Percentiles rank a stretch among this genome's conserved stretches.
phyloP scores from a whole-genome alignment of 2,329 filamentous ascomycete genomes.

The Talaromyces rugulosus region DNA sequence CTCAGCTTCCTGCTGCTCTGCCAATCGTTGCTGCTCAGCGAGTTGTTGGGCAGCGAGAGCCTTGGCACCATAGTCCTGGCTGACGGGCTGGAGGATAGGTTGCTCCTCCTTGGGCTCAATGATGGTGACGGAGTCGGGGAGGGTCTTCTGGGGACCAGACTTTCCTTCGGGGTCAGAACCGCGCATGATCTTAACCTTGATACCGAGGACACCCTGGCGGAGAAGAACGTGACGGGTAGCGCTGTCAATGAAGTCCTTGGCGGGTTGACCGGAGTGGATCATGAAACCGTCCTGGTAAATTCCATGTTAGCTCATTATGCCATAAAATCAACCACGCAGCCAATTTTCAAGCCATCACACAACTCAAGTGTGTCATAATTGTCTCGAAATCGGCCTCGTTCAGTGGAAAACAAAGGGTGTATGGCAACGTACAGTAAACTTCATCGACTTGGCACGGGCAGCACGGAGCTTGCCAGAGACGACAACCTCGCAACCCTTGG shows the following conservation, averaged over 20 bases:
- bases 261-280: constrained; percentile 99
- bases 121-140: constrained; percentile 97
- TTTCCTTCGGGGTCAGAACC: constrained; percentile 99
- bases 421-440: constrained; percentile 77
- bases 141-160: constrained; percentile 92
- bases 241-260: constrained; percentile 98
- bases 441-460: constrained; percentile 99
- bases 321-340: neutral
- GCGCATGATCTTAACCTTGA: constrained; percentile 99
- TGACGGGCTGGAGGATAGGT: constrained; percentile 88
- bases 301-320: neutral
- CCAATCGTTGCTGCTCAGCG: constrained; percentile 53
- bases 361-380: neutral
- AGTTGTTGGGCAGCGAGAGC: constrained; percentile 58
- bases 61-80: constrained; percentile 99
- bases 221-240: constrained; percentile 99
- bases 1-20: constrained; percentile 53
- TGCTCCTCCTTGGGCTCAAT: constrained; percentile 99
- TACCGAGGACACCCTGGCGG: constrained; percentile 98
- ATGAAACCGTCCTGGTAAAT: constrained; percentile 82
- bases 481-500: constrained; percentile 99
- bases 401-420: neutral
- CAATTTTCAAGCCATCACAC: neutral
- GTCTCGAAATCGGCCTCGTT: neutral
- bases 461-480: constrained; percentile 98